These are phyloP conservation scores for Hypoxylon sp. DNA, from an alignment of 2,329 filamentous ascomycete species.

Conservation along the genomic window DNA sequence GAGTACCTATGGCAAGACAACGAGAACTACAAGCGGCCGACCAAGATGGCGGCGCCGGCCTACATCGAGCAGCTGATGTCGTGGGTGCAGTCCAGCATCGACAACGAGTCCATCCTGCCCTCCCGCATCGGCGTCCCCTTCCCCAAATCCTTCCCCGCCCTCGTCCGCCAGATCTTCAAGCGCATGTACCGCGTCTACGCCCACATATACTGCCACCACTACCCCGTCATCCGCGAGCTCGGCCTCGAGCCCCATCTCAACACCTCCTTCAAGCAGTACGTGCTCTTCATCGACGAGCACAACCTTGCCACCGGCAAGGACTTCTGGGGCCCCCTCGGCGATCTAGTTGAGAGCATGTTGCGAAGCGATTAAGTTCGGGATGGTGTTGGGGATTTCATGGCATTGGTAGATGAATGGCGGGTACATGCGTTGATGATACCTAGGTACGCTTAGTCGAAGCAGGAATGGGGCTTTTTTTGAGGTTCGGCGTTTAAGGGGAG, in stretches of 20 bases:
- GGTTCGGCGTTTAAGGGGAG: slow-evolving; percentile 48
- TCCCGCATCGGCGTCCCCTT: slow-evolving; percentile 95
- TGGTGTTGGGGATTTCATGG: background rate
- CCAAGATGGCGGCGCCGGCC: slow-evolving; percentile 96
- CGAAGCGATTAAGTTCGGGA: slow-evolving; percentile 76
- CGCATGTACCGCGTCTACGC: slow-evolving; percentile 98
- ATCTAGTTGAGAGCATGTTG: slow-evolving; percentile 98
- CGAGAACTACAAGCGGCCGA: slow-evolving; percentile 93
- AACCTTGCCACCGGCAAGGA: slow-evolving; percentile 92
- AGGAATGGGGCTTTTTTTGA: slow-evolving; percentile 35
- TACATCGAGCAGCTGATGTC: slow-evolving; percentile 98
- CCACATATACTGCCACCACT: slow-evolving; percentile 99
- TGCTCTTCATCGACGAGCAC: slow-evolving; percentile 98
- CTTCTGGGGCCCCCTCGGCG: slow-evolving; percentile 95
- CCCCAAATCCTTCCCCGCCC: slow-evolving; percentile 88
- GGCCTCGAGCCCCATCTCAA: slow-evolving; percentile 97
- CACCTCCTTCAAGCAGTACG: slow-evolving; percentile 99
- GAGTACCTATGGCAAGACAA: slow-evolving; percentile 99
- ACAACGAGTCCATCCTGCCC: slow-evolving; percentile 96
- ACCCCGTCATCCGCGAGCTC: slow-evolving; percentile 94
- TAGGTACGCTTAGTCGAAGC: slow-evolving; percentile 18
- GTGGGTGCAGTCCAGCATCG: slow-evolving; percentile 95
- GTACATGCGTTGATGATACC: slow-evolving; percentile 22
- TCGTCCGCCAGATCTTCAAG: slow-evolving; percentile 98
- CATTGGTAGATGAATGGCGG: slow-evolving; percentile 33